Evolutionary conservation across 176 grass and related monocot species (phyloP), one percentile per base, ranked within the genome.

Genomic region (Aegilops tauschii): DNA sequence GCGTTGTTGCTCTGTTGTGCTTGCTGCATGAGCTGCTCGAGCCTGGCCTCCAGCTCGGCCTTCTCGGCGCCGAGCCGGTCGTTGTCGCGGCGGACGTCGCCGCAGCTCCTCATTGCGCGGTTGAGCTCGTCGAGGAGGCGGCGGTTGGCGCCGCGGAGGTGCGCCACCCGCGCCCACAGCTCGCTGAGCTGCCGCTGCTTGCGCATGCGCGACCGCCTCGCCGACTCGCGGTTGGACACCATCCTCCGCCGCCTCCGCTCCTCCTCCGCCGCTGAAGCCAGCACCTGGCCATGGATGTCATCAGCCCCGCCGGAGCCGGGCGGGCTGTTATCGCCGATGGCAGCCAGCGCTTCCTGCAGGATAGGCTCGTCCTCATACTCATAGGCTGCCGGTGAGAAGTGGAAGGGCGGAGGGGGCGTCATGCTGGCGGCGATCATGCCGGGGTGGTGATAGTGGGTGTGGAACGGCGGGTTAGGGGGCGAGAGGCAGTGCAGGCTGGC

Each of bases 161-260:
- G 92, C 30, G 88, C 58, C 6, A 94, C 97, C 85, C 88, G 90
- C 8, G 80, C 84, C 84, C 90, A 83, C 20, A 99, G 90, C 90
- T 99, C 92, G 3, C 66, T 86, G 61, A 99, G 84, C 67, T 99
- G 94, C 74, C 90, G 82, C 80, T 99, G 97, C 88, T 99, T 96
- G 67, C 97, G 92, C 90, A 99, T 94, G 73, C 97, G 97, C 7
- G 94, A 96, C 72, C 94, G 82, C 62, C 97, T 83, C 2, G 97
- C 97, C 1, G 97, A 99, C 87, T 99, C 97, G 47, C 97, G 80
- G 87, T 99, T 99, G 29, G 97, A 99, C 56, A 94, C 69, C 97
- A 94, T 99, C 92, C 97, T 86, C 78, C 97, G 86, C 80, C 88
- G 88, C 77, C 89, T 69, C 83, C 94, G 79, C 80, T 94, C 97